phyloP scores from a whole-genome alignment of 164 flowering plant genomes.

The Piper longum region DNA sequence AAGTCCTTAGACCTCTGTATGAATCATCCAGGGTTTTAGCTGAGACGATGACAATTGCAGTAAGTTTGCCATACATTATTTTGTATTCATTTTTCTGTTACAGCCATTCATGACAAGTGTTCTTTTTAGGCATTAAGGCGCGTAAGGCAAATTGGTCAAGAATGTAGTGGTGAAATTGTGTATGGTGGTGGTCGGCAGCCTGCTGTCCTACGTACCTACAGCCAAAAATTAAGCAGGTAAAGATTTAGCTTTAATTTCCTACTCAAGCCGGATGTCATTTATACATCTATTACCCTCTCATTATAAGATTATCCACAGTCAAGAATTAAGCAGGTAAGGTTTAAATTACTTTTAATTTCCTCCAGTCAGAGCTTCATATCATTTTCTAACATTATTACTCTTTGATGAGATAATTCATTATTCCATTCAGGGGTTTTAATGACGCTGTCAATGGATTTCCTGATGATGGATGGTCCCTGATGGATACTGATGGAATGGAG shows the following conservation, averaged over 20 bases:
- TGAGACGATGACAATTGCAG: conserved; percentile 69
- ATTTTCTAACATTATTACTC: no score
- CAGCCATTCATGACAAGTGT: not conserved
- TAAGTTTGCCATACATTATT: conserved; percentile 13
- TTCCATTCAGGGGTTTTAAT: conserved; percentile 54
- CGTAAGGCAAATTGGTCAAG: conserved; percentile 69
- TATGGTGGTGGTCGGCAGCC: conserved; percentile 69
- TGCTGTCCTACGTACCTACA: conserved; percentile 59
- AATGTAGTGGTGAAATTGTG: conserved; percentile 48
- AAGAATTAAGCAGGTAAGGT: conserved; percentile 54
- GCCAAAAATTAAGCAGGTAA: conserved; percentile 71
- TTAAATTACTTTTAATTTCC: not conserved
- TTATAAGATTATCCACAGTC: conserved; percentile 31
- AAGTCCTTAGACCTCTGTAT: conserved; percentile 69
- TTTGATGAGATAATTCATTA: not conserved
- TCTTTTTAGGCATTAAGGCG: conserved; percentile 49
- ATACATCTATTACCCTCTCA: no score
- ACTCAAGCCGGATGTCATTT: no score
- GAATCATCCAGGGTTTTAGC: conserved; percentile 74
- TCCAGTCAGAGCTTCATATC: no score
- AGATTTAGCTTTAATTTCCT: not conserved
- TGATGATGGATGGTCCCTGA: conserved; percentile 77
- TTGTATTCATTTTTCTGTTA: not conserved
- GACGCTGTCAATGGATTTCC: conserved; percentile 78
- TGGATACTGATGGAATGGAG: conserved; percentile 63